Evolutionary conservation across 768 basidiomycete species (phyloP), one percentile per base, ranked within the genome.

Genomic region (Imleria badia): DNA sequence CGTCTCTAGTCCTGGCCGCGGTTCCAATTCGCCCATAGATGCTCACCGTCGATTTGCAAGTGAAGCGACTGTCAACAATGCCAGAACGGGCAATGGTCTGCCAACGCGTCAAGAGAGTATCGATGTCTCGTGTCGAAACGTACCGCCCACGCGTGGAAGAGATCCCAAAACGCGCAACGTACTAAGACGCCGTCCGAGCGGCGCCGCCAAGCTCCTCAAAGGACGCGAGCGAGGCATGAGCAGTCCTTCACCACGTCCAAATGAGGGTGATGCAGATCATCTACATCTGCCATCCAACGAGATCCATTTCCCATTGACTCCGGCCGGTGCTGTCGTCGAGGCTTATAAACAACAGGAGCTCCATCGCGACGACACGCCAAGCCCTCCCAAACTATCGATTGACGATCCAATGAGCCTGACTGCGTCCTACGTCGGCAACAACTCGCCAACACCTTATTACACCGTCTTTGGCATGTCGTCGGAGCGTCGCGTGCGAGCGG

Each of bases 381-480:
- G 46, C 46, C 50, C 36, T 35, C 26, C 54, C 48, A 63, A 69
- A 50, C 48, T 65, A 19, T 65, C 68, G 1, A 60, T 69, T 15
- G 67, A 71, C 54, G 65, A 71, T 38, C 64, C 63, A 35, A 62
- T 54, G 56, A 50, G 51, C 35, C 39, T 53, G 43, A 52, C 42
- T 31, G 34, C 40, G 13, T 48, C 52, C 44, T 48, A 51, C 29
- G 51, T 58, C 51, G 33, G 47, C 35, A 55, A 20, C 20, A 51
- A 39, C 9, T 54, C 67, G 13, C 58, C 63, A 33, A 72, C 69
- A 11, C 81, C 82, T n/a, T 81, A 83, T 48, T 83, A 83, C 59
- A 81, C 83, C 5, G 77, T 84, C 15, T 76, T 83, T 53, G 83
- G 83, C 2, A 71, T 74, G 7, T 65, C 73, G 0, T 72, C 78